These are phyloP conservation scores for Aspergillus japonicus DNA, from an alignment of 2,329 filamentous ascomycete species.

Conservation along the genomic window DNA sequence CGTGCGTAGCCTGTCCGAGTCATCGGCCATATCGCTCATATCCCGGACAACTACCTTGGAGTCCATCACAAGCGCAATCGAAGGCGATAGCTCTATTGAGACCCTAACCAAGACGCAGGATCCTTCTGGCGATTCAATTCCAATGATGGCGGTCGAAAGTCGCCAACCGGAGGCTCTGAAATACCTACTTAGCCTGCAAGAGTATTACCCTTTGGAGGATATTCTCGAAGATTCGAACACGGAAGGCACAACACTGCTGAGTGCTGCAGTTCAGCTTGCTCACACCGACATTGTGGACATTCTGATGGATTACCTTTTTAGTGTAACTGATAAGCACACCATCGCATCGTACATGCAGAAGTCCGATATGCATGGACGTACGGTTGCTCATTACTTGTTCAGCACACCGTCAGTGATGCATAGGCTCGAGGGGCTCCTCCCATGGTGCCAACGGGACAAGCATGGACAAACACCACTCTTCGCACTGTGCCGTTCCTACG, in stretches of 20 bases:
- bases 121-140: constrained; percentile 73
- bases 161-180: constrained; percentile 69
- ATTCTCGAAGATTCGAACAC: constrained; percentile 84
- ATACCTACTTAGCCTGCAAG: constrained; percentile 74
- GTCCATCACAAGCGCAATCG: constrained; percentile 69
- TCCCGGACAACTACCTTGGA: constrained; percentile 77
- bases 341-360: constrained; percentile 68
- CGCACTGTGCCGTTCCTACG: constrained; percentile 90
- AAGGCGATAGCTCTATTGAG: constrained; percentile 84
- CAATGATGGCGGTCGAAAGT: constrained; percentile 80
- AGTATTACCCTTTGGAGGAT: constrained; percentile 69
- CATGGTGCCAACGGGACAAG: constrained; percentile 88
- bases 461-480: constrained; percentile 98
- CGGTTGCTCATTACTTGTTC: constrained; percentile 93
- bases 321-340: constrained; percentile 54
- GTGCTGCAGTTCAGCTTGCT: constrained; percentile 83
- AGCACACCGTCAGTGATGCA: constrained; percentile 79
- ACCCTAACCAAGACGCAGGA: constrained; percentile 58
- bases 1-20: constrained; percentile 80
- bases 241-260: constrained; percentile 84
- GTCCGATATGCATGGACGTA: constrained; percentile 82
- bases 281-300: constrained; percentile 72
- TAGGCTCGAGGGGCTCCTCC: constrained; percentile 72
- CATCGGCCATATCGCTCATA: constrained; percentile 77
- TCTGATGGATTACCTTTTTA: constrained; percentile 69